Base-by-base conservation (phyloP, 2,329 filamentous ascomycete species). In the Apiospora marii region DNA sequence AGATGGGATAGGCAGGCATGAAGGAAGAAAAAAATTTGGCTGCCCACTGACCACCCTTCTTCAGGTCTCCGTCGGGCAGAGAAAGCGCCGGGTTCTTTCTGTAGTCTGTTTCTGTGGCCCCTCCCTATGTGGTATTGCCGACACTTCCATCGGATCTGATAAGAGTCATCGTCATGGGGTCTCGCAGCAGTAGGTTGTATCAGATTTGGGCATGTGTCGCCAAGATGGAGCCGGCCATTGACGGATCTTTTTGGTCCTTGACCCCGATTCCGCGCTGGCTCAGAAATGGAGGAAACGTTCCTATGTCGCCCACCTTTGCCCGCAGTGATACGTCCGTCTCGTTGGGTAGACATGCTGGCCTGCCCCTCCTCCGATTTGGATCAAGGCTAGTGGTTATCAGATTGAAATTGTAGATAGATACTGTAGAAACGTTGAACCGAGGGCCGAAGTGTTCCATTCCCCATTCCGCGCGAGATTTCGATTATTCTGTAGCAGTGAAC, bases 131-230 rank as follows among this genome's bases (percentile, higher is more conserved):
- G 30, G 53, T 61, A 61, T 24, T 64, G 58, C 58, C 58, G 58
- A 37, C 34, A 14, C 22, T 49, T 12, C 58, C 58, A 64, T 41
- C 58, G 58, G 58, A 70, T 70, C 68, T 70, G 68, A 70, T 70
- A 70, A 70, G 67, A 69, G 67, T 69, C 67, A 34, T 34, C 53
- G 41, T 64, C 19, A 64, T 41, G 30, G 34, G 58, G 30, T 16
- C 30, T 41, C 37, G 37, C 37, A 41, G 37, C 10, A 10, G 37
- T 41, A 41, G 30, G 30, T 10, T 37, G 58, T 64, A 64, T 64
- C 58, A 64, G 58, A 64, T 64, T 64, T n/a, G n/a, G n/a, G n/a
- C n/a, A 8, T 37, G 37, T 41, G 34, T 64, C 22, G 58, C 58
- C 58, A 64, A 64, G 58, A 64, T 64, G 58, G 58, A 64, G 58